phyloP scores from a whole-genome alignment of 352 stramenopile species.

The Saprolegnia diclina region DNA sequence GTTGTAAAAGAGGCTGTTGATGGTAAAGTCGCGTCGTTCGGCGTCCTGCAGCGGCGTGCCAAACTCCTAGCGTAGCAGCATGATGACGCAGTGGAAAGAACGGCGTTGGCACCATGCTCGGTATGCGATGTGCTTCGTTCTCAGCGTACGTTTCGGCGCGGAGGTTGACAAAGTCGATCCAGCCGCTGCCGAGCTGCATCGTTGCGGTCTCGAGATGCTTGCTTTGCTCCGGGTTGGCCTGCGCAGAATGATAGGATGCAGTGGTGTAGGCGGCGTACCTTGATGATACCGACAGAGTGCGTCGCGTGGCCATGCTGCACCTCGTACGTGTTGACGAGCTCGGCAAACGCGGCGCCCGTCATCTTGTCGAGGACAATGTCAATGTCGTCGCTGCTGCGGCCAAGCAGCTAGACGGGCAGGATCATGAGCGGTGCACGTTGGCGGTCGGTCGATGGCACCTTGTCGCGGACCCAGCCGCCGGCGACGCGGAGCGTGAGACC shows the following conservation, averaged over 20 bases:
- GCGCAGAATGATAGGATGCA: too few relatives aligned
- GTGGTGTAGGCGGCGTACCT: constrained; percentile 18
- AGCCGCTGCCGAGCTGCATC: constrained; percentile 89
- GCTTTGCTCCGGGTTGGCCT: constrained; percentile 87
- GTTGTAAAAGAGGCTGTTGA: constrained; percentile 99
- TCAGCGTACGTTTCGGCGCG: constrained; percentile 92
- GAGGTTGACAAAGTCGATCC: constrained; percentile 98
- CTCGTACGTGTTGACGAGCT: constrained; percentile 65
- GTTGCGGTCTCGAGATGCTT: constrained; percentile 98
- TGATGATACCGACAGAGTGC: constrained; percentile 62
- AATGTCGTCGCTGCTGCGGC: constrained; percentile 88
- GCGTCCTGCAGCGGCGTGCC: constrained; percentile 85
- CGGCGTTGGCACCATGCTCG: constrained; percentile 35
- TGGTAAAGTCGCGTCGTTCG: constrained; percentile 94
- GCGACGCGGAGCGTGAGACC: constrained; percentile 90
- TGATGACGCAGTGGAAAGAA: neutral
- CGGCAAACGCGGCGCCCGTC: constrained; percentile 91
- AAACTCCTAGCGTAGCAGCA: constrained; percentile 32
- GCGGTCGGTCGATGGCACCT: constrained; percentile 34
- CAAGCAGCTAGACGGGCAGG: constrained; percentile 50
- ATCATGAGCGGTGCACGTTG: too few relatives aligned
- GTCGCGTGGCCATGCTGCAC: constrained; percentile 42
- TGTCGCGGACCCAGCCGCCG: constrained; percentile 99
- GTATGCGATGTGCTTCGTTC: constrained; percentile 57
- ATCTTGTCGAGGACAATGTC: constrained; percentile 97